Evolutionary conservation across 202 grass and related monocot species (phyloP).

Genomic region (Panicum virgatum): DNA sequence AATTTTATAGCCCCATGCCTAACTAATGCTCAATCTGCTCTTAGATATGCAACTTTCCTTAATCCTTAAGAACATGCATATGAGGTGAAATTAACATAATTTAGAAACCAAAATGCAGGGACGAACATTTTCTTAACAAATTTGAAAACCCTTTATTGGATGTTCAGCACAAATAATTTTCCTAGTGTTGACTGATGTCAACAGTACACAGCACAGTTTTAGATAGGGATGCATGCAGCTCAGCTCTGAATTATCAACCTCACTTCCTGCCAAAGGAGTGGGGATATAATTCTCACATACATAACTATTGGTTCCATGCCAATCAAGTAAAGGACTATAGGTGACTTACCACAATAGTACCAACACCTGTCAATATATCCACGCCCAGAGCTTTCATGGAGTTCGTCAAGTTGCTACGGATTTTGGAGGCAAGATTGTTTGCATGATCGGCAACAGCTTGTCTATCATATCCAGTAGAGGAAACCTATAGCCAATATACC

Average conservation of each 20-base stretch:
- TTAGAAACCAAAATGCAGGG: background rate
- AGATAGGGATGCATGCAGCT: background rate
- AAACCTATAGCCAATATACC: conserved; percentile 54
- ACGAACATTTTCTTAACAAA: background rate
- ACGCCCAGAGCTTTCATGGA: conserved; percentile 88
- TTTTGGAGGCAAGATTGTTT: conserved; percentile 93
- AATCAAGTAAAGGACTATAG: conserved; percentile 16
- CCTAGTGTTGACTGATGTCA: background rate
- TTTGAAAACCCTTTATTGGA: background rate
- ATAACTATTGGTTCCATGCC: background rate
- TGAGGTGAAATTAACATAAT: background rate
- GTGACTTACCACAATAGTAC: conserved; percentile 75
- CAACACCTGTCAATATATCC: conserved; percentile 87
- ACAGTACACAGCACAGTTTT: background rate
- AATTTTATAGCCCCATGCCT: background rate
- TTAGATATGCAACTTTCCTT: background rate
- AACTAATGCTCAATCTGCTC: background rate
- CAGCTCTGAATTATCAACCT: background rate
- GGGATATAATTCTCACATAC: background rate
- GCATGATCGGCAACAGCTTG: conserved; percentile 93
- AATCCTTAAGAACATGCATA: conserved; percentile 4
- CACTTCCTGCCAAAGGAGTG: background rate
- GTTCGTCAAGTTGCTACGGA: conserved; percentile 89
- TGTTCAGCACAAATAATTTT: conserved; percentile 1
- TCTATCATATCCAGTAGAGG: conserved; percentile 82